Evolutionary conservation across 148 eudicot genomes (phyloP), one percentile per base, ranked within the genome.

Genomic region (Fagopyrum tataricum): DNA sequence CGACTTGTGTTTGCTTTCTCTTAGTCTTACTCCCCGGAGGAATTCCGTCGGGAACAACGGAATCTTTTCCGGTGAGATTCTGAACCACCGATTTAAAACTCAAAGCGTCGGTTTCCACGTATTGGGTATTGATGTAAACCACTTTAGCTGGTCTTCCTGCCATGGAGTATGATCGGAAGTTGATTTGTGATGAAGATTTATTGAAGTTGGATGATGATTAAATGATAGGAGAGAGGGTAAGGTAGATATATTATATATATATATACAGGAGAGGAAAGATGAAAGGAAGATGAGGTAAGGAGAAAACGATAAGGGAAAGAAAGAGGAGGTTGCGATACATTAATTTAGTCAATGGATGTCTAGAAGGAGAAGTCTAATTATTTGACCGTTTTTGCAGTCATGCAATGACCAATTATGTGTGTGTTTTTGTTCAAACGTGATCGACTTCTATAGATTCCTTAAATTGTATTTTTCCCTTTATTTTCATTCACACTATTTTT

Each of bases 61-160:
- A 55, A 44, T 92, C 84, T 40, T 86, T 92, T 0, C 97, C 97
- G 42, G 97, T 92, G 48, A 92, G 87, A 20, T 79, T 84, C 71
- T 92, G 97, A 20, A 92, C 97, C 6, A 92, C 89, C 2, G 97
- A 88, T 56, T 90, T 92, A 76, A 92, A 92, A 74, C 87, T 92
- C 40, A 52, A 23, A 2, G 95, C 90, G 76, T 92, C 97, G 7
- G 92, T 87, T 70, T 90, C 88, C 3, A 92, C 85, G 66, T 86
- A 85, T 62, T 86, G 85, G 23, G 92, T 92, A 76, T 84, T 82
- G 72, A 92, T 92, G 72, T 84, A 77, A 74, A 87, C 89, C 59
- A 92, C 81, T 85, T 86, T 92, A 78, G 83, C 76, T 5, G 89
- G 82, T 21, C 8, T 31, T 0, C 31, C 56, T 8, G 69, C 41